Percentiles rank a stretch among this genome's conserved stretches.
Conservation (phyloP, 106 monocot genomes). For the Apostasia ramifera region DNA sequence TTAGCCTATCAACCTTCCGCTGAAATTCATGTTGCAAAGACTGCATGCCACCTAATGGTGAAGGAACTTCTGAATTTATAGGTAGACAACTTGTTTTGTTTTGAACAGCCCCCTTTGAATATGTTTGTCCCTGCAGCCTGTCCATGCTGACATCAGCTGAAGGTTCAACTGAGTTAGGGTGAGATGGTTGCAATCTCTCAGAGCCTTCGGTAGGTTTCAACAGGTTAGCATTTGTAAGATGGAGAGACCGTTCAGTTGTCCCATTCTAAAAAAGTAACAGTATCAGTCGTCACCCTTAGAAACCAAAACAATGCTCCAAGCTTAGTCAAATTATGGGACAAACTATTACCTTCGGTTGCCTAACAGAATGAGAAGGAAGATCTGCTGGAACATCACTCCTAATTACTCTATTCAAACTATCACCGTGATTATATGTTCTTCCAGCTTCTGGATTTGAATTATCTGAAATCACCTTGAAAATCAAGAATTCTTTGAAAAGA, state of each 20-base stretch:
- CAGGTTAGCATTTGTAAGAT: not conserved
- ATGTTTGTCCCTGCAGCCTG: not conserved
- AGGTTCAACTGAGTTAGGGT: constrained; percentile 9
- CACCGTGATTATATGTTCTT: constrained; percentile 3
- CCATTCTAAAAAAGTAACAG: constrained; percentile 28
- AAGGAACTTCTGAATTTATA: no score
- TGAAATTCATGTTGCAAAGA: constrained; percentile 20
- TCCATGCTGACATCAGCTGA: constrained; percentile 9
- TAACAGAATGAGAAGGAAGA: constrained; percentile 6
- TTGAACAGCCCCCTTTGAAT: no score
- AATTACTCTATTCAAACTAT: constrained; percentile 11
- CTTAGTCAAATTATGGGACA: not conserved
- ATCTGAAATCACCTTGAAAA: constrained; percentile 4
- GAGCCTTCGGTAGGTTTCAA: constrained; percentile 2
- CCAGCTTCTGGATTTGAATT: constrained; percentile 13
- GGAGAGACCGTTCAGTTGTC: constrained; percentile 4
- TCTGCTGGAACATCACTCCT: constrained; percentile 7
- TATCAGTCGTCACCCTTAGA: not conserved
- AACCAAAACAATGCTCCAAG: constrained; percentile 3
- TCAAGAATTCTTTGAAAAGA: constrained; percentile 31
- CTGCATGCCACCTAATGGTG: constrained; percentile 11
- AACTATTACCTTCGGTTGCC: constrained; percentile 22
- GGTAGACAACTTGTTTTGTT: no score
- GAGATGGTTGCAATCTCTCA: constrained; percentile 13
- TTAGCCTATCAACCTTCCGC: constrained; percentile 55